A percentile compares a stretch with the other conserved stretches of the same genome.
Evolutionary conservation across 441 rosid species (phyloP).

Genomic region (Isatis lusitanica): DNA sequence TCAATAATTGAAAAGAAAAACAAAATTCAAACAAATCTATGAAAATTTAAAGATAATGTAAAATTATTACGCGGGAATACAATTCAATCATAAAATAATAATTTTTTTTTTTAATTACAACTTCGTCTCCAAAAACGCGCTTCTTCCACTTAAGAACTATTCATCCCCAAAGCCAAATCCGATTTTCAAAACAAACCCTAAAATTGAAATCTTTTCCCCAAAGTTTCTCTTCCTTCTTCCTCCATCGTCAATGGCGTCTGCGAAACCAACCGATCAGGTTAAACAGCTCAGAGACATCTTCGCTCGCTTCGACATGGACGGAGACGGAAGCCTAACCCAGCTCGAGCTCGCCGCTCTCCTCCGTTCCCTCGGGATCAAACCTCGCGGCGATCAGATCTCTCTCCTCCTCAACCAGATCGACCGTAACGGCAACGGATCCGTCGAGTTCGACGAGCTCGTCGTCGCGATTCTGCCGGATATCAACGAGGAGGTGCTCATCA

Average conservation of each 20-base stretch:
- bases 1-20: constrained; percentile 12
- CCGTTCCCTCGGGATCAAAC: constrained; percentile 67
- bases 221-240: constrained; percentile 5
- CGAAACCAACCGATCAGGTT: constrained; percentile 47
- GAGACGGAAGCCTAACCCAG: constrained; percentile 63
- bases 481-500: constrained; percentile 48
- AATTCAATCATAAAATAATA: constrained; percentile 15
- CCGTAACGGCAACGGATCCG: constrained; percentile 55
- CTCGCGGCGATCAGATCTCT: constrained; percentile 53
- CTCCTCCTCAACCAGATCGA: constrained; percentile 48
- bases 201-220: background rate
- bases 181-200: background rate
- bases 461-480: constrained; percentile 51
- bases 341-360: constrained; percentile 68
- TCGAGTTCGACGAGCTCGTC: constrained; percentile 64
- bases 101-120: background rate
- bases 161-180: constrained; percentile 8
- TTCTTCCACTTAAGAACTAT: constrained; percentile 20
- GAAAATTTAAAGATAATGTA: constrained; percentile 10
- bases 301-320: constrained; percentile 59
- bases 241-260: constrained; percentile 35
- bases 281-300: constrained; percentile 61
- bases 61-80: constrained; percentile 25
- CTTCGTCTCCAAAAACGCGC: constrained; percentile 38
- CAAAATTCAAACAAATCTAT: background rate